Percentiles rank a stretch among this genome's conserved stretches.
These are phyloP conservation scores for Aquilaria malaccensis DNA, from an alignment of 345 rosid species.

Conservation along the genomic window DNA sequence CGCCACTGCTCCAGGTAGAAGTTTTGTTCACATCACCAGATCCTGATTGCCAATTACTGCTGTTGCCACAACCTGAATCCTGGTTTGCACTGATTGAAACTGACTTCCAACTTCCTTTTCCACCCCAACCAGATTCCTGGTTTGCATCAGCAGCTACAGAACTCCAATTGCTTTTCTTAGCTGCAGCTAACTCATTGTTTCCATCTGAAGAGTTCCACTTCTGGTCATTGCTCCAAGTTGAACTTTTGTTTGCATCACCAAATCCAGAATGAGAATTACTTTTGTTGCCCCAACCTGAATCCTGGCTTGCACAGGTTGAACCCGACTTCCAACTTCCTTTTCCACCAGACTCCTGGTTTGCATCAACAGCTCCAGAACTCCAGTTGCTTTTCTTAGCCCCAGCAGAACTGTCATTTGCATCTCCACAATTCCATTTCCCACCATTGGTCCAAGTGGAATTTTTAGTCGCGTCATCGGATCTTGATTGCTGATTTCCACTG, in stretches of 20 bases:
- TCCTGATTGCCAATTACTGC: conserved; percentile 8
- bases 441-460: conserved; percentile 12
- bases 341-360: background rate
- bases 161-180: conserved; percentile 7
- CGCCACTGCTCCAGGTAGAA: conserved; percentile 12
- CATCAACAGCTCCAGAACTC: conserved; percentile 10
- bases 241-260: conserved; percentile 7
- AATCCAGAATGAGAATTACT: conserved; percentile 3
- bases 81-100: conserved; percentile 1
- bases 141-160: conserved; percentile 2
- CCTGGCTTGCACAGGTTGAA: conserved; percentile 12
- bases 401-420: background rate
- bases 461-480: conserved; percentile 18
- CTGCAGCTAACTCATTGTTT: background rate
- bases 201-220: conserved; percentile 9
- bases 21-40: conserved; percentile 18
- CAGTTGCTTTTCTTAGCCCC: conserved; percentile 2
- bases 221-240: conserved; percentile 4
- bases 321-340: conserved; percentile 28
- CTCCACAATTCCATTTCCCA: conserved; percentile 12
- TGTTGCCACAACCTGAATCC: conserved; percentile 12
- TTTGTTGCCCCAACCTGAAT: conserved; percentile 17
- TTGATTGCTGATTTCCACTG: conserved; percentile 2
- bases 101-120: conserved; percentile 4
- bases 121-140: conserved; percentile 16